Base-by-base conservation (phyloP, 2,329 filamentous ascomycete species). In the Alternaria incomplexa region DNA sequence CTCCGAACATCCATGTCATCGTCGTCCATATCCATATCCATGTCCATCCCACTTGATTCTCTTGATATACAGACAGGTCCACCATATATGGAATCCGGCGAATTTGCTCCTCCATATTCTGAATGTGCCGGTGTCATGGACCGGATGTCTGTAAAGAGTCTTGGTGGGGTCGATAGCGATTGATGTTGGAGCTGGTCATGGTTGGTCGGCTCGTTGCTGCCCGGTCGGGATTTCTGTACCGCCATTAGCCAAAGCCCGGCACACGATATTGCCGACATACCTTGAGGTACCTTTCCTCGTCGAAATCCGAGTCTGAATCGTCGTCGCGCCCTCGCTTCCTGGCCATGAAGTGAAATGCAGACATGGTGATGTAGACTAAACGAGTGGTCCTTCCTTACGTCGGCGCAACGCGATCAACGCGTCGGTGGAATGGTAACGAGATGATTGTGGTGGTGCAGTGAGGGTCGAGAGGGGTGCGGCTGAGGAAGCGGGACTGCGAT, bases 21-120 rank as follows among this genome's bases (percentile, higher is more conserved):
- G 17, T 79, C 74, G 32, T 79, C 77, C 73, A 80, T 77, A 40
- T 78, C 76, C 74, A 80, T 79, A 53, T 79, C 75, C 26, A 74
- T 67, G 60, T 79, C 76, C 40, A 69, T 62, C 9, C 62, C 64
- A 26, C 64, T 58, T 36, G 65, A 66, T 26, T 73, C 70, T 10
- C 73, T 72, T 8, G 70, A 71, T 48, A 73, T 66, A 15, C 61
- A 23, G 12, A 65, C 58, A 10, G 66, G 66, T 9, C 74, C 69
- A 40, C 72, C 58, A 9, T 67, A 58, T 22, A 73, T 61, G 0
- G 71, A 67, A n/a, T 66, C 67, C n/a, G 77, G 75, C 10, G 76
- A 77, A 55, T 74, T 61, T 10, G 61, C 64, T 20, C 64, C 69
- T 59, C 64, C 66, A 28, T 74, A 66, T 26, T 76, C 76, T 6